Base-by-base conservation (phyloP, 2,329 filamentous ascomycete genomes). In the Myriosclerotinia duriaeana region DNA sequence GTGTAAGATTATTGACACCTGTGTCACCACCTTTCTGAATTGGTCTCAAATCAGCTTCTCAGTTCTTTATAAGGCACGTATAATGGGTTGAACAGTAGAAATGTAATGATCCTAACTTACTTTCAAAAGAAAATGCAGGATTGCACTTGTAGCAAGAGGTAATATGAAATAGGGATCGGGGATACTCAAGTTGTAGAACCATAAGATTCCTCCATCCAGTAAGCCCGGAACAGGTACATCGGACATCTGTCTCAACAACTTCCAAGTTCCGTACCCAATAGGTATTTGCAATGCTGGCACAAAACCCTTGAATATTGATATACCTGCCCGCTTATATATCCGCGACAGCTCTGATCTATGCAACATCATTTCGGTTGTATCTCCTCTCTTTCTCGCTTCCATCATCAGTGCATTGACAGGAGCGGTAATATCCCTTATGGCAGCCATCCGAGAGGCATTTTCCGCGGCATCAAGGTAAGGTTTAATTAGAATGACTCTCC, bases 241-340 rank as follows among this genome's bases (percentile, higher is more conserved):
- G 1, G 86, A 78, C 90, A 97, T 96, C 71, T 84, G 88, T 64
- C 86, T 84, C 70, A 96, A 77, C 55, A 94, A 81, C 68, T 90
- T 87, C 82, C 94, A 98, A 68, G 90, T 88, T 73, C 93, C 92
- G 77, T 87, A 92, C 68, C 89, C 90, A 70, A 96, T 81, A 6
- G 93, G 88, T 15, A 89, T 78, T 73, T 90, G 87, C 1, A 88
- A 34, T 70, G 90, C 77, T 9, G 86, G 86, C 12, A 85, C 69
- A 30, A 89, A 79, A 22, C 82, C 79, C 69, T 81, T 82, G 71
- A 76, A 78, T 2, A 79, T 69, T 44, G 80, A 83, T 59, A 89
- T 79, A 15, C 87, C 89, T 11, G 84, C 79, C 8, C 79, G 75
- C 44, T 81, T 80, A 72, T 86, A 81, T 50, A 92, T 75, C 9